These are phyloP conservation scores for Pyrenula aspistea DNA, from an alignment of 495 filamentous ascomycete genomes.

Conservation along the genomic window DNA sequence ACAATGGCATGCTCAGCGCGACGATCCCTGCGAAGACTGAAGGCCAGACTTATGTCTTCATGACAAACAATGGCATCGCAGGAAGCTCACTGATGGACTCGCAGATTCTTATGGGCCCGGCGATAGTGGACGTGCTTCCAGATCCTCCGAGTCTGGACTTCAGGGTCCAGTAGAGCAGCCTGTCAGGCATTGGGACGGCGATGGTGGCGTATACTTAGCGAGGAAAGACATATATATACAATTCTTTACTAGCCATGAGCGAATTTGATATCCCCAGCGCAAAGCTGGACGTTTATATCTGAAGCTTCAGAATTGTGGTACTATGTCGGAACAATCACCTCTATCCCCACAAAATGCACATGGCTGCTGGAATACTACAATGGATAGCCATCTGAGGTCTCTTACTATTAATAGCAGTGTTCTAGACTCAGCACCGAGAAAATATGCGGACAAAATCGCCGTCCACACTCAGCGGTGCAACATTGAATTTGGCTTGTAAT, in stretches of 20 bases:
- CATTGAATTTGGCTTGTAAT: no score
- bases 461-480: no score
- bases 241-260: background rate
- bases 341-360: no score
- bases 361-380: no score
- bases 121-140: constrained; percentile 20
- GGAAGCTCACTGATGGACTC: constrained; percentile 8
- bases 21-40: constrained; percentile 20
- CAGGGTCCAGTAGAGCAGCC: background rate
- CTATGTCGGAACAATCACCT: no score
- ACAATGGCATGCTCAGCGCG: constrained; percentile 19
- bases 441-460: no score
- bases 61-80: constrained; percentile 15
- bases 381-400: no score
- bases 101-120: constrained; percentile 22
- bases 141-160: constrained; percentile 2
- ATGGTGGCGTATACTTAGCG: background rate
- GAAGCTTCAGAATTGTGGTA: no score
- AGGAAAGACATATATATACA: background rate
- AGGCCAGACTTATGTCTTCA: constrained; percentile 26
- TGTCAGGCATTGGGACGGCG: background rate
- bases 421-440: no score
- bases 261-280: background rate
- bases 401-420: no score
- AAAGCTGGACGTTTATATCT: background rate